phyloP scores from a whole-genome alignment of 2,329 filamentous ascomycete species.

The Aspergillus cejpii region DNA sequence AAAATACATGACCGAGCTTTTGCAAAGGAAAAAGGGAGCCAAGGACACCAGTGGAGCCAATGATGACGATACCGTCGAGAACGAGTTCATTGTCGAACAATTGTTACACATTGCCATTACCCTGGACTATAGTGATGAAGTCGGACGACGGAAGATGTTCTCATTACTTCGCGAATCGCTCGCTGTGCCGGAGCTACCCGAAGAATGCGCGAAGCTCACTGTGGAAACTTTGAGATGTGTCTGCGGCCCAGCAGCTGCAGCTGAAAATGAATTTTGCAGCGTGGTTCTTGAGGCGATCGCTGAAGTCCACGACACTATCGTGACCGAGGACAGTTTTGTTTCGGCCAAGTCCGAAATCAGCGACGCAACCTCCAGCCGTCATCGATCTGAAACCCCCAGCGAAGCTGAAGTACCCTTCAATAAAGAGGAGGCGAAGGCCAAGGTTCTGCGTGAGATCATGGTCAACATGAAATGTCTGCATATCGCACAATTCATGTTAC shows the following conservation, averaged over 20 bases:
- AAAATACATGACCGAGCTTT: slow-evolving; percentile 59
- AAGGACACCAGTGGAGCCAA: slow-evolving; percentile 54
- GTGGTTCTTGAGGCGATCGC: slow-evolving; percentile 81
- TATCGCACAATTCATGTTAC: slow-evolving; percentile 94
- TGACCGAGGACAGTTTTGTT: slow-evolving; percentile 77
- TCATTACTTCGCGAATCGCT: slow-evolving; percentile 77
- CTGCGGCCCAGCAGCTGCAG: slow-evolving; percentile 56
- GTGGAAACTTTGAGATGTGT: slow-evolving; percentile 76
- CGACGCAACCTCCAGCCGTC: slow-evolving; percentile 51
- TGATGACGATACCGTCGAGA: slow-evolving; percentile 77
- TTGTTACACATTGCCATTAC: slow-evolving; percentile 85
- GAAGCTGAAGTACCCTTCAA: slow-evolving; percentile 54
- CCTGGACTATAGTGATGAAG: slow-evolving; percentile 95
- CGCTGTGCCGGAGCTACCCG: slow-evolving; percentile 78
- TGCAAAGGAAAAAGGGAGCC: slow-evolving; percentile 35
- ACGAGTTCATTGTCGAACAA: slow-evolving; percentile 94
- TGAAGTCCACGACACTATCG: slow-evolving; percentile 92
- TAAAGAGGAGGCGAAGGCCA: slow-evolving; percentile 61
- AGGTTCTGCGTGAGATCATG: slow-evolving; percentile 70
- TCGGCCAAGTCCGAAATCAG: slow-evolving; percentile 83
- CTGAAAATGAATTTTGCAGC: slow-evolving; percentile 46
- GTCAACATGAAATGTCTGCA: slow-evolving; percentile 98
- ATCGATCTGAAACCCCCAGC: slow-evolving; percentile 41
- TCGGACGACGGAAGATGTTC: slow-evolving; percentile 93
- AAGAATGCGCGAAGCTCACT: slow-evolving; percentile 83